Evolutionary conservation across 805 yeast genomes (phyloP).

Genomic region (Saccharomycopsis fibuligera): DNA sequence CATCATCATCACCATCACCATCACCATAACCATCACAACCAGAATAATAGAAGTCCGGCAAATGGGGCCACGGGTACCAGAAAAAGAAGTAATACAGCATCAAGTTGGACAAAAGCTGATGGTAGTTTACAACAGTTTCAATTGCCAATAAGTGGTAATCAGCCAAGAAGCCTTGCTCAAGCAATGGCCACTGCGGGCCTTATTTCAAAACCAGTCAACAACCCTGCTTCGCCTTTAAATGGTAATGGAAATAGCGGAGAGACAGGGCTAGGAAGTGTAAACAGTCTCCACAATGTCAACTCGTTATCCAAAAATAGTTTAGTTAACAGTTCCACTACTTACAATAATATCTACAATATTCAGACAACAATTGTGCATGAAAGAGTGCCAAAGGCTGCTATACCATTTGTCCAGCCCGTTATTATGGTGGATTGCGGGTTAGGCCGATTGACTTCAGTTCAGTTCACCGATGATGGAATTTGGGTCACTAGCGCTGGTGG

Average conservation of each 20-base stretch:
- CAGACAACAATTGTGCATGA: constrained; percentile 24
- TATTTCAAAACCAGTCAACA: neutral
- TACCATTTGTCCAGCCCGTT: constrained; percentile 31
- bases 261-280: neutral
- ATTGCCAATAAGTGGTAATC: constrained; percentile 10
- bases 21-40: constrained; percentile 4
- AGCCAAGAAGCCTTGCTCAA: constrained; percentile 18
- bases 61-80: neutral
- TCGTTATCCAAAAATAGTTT: neutral
- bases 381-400: constrained; percentile 23
- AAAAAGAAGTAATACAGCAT: constrained; percentile 22
- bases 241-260: neutral
- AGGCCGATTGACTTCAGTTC: constrained; percentile 31
- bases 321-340: neutral
- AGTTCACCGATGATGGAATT: constrained; percentile 28
- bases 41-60: constrained; percentile 2
- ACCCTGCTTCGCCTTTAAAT: neutral
- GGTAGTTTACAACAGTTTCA: no score
- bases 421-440: constrained; percentile 29
- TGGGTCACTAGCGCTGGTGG: constrained; percentile 36
- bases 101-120: constrained; percentile 27
- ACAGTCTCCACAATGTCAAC: neutral
- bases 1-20: constrained; percentile 11
- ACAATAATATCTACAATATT: neutral
- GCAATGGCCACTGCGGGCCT: constrained; percentile 13